Conservation (phyloP, 805 yeast genomes). For the Clavispora phyllophila region DNA sequence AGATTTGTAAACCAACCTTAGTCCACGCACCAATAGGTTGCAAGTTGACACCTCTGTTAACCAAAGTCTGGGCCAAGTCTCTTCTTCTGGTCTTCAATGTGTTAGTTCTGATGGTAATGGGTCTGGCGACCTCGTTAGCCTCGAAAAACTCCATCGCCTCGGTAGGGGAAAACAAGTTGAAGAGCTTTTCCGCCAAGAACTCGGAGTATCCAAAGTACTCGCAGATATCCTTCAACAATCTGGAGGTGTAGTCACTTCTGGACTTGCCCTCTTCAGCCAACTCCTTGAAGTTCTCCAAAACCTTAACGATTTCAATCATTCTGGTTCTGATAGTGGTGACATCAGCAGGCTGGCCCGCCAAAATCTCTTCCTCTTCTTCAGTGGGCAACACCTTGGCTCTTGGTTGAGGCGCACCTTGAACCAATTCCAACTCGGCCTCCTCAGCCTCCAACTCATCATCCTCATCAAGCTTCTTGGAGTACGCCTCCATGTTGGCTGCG, state of each 20-base stretch:
- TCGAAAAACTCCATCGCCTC: slow-evolving; percentile 98
- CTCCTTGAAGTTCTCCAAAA: slow-evolving; percentile 81
- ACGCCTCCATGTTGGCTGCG: slow-evolving; percentile 79
- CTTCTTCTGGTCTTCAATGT: slow-evolving; percentile 92
- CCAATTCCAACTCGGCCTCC: slow-evolving; percentile 49
- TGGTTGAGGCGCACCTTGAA: slow-evolving; percentile 54
- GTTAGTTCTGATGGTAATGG: slow-evolving; percentile 96
- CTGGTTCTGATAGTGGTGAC: slow-evolving; percentile 82
- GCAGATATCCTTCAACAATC: slow-evolving; percentile 80
- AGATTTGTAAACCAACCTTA: slow-evolving; percentile 93
- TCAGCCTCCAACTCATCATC: slow-evolving; percentile 45
- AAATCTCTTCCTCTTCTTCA: slow-evolving; percentile 55
- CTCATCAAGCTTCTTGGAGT: slow-evolving; percentile 62
- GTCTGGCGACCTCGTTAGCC: slow-evolving; percentile 96
- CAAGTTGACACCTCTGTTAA: slow-evolving; percentile 93
- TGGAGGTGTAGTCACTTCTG: slow-evolving; percentile 74
- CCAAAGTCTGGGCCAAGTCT: slow-evolving; percentile 90
- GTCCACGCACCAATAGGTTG: slow-evolving; percentile 99
- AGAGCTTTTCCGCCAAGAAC: slow-evolving; percentile 89
- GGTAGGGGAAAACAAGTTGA: slow-evolving; percentile 84
- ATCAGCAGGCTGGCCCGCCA: slow-evolving; percentile 58
- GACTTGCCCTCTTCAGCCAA: slow-evolving; percentile 82
- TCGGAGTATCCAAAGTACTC: slow-evolving; percentile 91
- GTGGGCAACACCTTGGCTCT: slow-evolving; percentile 75
- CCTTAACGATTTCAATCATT: slow-evolving; percentile 92